These are phyloP conservation scores for Camelina hispida DNA, from an alignment of 345 rosid genomes.

Conservation along the genomic window DNA sequence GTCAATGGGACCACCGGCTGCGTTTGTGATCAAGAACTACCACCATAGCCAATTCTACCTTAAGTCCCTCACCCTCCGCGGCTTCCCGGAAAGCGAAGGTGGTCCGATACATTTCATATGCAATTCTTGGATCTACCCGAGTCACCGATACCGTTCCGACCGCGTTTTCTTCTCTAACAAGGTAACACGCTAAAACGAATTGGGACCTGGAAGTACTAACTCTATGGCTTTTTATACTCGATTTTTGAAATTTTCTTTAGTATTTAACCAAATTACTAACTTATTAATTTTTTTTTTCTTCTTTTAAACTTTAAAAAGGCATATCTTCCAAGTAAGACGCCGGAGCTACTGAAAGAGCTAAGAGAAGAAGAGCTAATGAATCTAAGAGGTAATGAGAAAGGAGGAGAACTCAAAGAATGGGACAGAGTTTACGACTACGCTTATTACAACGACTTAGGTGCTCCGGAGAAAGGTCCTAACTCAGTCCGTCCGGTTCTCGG, in stretches of 20 bases:
- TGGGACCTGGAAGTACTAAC: not conserved
- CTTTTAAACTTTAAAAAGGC: conserved; percentile 33
- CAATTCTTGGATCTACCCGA: conserved; percentile 94
- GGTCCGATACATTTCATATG: conserved; percentile 73
- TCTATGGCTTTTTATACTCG: not conserved
- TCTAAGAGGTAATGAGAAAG: conserved; percentile 68
- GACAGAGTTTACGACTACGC: conserved; percentile 94
- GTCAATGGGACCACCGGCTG: conserved; percentile 69
- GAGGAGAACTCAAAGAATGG: conserved; percentile 75
- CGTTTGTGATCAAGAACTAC: conserved; percentile 65
- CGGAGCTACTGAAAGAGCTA: conserved; percentile 61
- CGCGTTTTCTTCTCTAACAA: conserved; percentile 91
- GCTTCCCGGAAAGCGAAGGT: conserved; percentile 43
- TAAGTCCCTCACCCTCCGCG: conserved; percentile 58
- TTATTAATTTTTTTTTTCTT: no score
- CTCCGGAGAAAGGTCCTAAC: conserved; percentile 67
- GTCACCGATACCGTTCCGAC: conserved; percentile 61
- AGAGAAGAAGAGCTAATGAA: conserved; percentile 73
- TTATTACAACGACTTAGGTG: conserved; percentile 82
- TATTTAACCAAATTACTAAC: no score
- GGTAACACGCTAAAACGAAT: conserved; percentile 51
- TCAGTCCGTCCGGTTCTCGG: conserved; percentile 77
- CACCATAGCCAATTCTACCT: conserved; percentile 78
- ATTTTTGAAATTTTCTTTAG: not conserved
- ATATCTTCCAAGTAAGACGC: conserved; percentile 85